Percentiles rank a stretch among this genome's conserved stretches.
phyloP scores from a whole-genome alignment of 1,284 basidiomycete species.

The Malassezia pachydermatis region DNA sequence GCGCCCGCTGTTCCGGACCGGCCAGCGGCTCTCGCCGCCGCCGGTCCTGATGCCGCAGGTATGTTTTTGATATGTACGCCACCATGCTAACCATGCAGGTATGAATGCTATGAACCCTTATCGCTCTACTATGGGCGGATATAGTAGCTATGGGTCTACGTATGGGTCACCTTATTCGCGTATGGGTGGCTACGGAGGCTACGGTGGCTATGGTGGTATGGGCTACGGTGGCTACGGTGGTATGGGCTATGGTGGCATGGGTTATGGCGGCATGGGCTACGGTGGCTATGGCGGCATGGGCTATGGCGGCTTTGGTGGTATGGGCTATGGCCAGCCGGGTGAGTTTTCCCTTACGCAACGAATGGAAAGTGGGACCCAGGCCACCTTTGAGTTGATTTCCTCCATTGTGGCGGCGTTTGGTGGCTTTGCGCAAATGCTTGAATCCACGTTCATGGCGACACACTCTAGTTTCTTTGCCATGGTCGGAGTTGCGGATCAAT shows the following conservation, averaged over 20 bases:
- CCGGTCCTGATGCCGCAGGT: conserved; percentile 2
- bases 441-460: conserved; percentile 96
- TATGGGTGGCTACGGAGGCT: conserved; percentile 28
- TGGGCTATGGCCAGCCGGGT: conserved; percentile 33
- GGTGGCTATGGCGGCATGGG: conserved; percentile 30
- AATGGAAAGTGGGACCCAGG: conserved; percentile 76
- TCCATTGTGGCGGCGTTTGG: conserved; percentile 91
- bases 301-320: conserved; percentile 26
- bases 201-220: conserved; percentile 22
- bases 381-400: conserved; percentile 85
- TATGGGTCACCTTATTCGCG: conserved; percentile 44
- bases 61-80: conserved; percentile 2
- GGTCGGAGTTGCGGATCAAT: conserved; percentile 93
- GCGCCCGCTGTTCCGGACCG: conserved; percentile 40
- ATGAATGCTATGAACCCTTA: background rate
- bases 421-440: conserved; percentile 93
- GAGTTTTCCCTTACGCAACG: conserved; percentile 64
- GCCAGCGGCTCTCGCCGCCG: conserved; percentile 26
- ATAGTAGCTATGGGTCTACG: conserved; percentile 27
- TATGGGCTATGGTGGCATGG: conserved; percentile 33
- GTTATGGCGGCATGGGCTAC: conserved; percentile 31
- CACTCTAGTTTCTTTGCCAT: conserved; percentile 97
- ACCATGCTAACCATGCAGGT: background rate
- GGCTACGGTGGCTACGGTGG: conserved; percentile 10
- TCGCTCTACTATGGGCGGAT: conserved; percentile 1